These are phyloP conservation scores for Rhodotorula toruloides DNA, from an alignment of 768 basidiomycete species.

Conservation along the genomic window DNA sequence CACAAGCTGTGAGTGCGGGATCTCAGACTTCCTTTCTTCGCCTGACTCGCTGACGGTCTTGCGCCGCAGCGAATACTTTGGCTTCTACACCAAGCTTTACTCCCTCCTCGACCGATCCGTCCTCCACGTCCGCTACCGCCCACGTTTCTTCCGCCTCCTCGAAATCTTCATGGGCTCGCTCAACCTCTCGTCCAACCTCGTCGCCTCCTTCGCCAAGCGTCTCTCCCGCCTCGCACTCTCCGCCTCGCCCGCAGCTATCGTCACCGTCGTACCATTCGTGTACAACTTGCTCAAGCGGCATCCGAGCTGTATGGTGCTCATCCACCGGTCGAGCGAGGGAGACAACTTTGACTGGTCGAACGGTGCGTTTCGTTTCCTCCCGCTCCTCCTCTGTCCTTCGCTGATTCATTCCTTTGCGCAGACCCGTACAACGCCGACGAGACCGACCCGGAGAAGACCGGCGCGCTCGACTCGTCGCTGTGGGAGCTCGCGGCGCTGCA, in stretches of 20 bases:
- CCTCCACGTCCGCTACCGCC: constrained; percentile 84
- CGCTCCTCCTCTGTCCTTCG: background rate
- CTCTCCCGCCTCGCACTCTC: constrained; percentile 74
- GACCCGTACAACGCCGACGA: constrained; percentile 70
- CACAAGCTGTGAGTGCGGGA: constrained; percentile 73
- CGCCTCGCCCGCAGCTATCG: constrained; percentile 82
- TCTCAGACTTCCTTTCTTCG: background rate
- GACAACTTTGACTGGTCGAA: constrained; percentile 33
- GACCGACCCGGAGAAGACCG: constrained; percentile 66
- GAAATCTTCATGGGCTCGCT: constrained; percentile 88
- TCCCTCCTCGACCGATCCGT: constrained; percentile 79
- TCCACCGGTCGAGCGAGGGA: constrained; percentile 58
- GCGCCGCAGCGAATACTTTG: constrained; percentile 78
- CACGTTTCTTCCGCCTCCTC: constrained; percentile 86
- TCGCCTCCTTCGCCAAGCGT: constrained; percentile 91
- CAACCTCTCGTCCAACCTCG: constrained; percentile 84
- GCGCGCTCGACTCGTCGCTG: constrained; percentile 76
- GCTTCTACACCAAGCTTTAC: constrained; percentile 88
- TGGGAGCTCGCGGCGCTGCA: constrained; percentile 84
- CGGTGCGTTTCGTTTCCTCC: constrained; percentile 20
- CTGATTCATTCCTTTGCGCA: constrained; percentile 33
- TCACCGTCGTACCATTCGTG: constrained; percentile 85
- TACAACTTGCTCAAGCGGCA: constrained; percentile 92
- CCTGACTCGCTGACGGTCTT: background rate
- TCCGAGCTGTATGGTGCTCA: constrained; percentile 85